A percentile compares a stretch with the other conserved stretches of the same genome.
Conservation (phyloP, 768 basidiomycete species). For the Tulasnella sp. region DNA sequence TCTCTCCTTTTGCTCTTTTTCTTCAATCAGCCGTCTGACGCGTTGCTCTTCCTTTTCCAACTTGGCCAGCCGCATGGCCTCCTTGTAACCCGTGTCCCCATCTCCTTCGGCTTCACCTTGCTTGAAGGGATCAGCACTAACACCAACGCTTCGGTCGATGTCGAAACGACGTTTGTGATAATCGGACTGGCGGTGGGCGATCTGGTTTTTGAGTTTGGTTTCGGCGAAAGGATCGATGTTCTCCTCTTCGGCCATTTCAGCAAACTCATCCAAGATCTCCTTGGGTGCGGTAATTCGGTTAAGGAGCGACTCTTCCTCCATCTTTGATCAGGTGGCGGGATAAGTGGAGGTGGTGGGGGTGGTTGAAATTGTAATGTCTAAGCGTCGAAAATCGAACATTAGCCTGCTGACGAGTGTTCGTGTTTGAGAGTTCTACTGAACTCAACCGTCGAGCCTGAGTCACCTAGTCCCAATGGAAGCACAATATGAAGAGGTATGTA, state of each 20-base stretch:
- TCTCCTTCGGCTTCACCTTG: conserved; percentile 48
- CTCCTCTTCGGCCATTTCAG: conserved; percentile 86
- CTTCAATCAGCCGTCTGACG: conserved; percentile 74
- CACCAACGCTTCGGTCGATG: conserved; percentile 57
- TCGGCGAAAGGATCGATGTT: conserved; percentile 84
- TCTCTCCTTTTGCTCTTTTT: conserved; percentile 67
- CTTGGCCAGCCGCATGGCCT: conserved; percentile 82
- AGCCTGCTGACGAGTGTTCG: too few relatives aligned
- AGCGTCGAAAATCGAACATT: too few relatives aligned
- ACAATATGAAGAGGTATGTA: not conserved
- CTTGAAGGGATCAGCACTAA: conserved; percentile 67
- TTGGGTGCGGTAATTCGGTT: conserved; percentile 58
- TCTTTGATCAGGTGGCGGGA: not conserved
- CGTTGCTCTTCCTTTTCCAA: conserved; percentile 88
- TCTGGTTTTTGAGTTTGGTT: conserved; percentile 85
- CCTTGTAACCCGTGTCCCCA: conserved; percentile 79
- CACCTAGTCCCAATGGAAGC: not conserved
- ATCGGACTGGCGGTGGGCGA: conserved; percentile 84
- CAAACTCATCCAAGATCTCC: conserved; percentile 88
- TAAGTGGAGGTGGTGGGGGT: not conserved
- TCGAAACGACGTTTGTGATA: conserved; percentile 84
- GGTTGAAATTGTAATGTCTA: not conserved
- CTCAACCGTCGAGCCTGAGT: too few relatives aligned
- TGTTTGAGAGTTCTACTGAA: too few relatives aligned
- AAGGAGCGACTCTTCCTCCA: conserved; percentile 14